Conservation (phyloP, 352 stramenopile genomes). For the Phytophthora constricta region DNA sequence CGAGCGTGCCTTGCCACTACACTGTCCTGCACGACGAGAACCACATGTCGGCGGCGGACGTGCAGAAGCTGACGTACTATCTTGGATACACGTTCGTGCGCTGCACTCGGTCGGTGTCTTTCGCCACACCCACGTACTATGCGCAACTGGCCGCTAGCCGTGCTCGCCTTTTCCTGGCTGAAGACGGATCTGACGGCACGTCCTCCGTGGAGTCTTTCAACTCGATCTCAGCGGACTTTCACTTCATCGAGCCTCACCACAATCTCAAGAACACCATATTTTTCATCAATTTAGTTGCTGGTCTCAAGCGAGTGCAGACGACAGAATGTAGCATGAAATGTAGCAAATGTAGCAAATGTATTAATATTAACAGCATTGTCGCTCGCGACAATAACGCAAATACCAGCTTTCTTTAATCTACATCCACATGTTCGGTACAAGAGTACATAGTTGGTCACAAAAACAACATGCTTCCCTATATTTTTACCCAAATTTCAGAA, state of each 20-base stretch:
- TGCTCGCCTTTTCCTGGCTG: constrained; percentile 83
- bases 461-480: too few species aligned
- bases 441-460: too few species aligned
- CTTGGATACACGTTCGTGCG: constrained; percentile 88
- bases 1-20: constrained; percentile 87
- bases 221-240: constrained; percentile 61
- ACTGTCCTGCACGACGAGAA: constrained; percentile 85
- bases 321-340: too few species aligned
- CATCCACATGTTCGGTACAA: too few species aligned
- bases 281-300: constrained; percentile 60
- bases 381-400: too few species aligned
- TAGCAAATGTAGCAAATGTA: too few species aligned
- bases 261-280: constrained; percentile 74
- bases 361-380: too few species aligned
- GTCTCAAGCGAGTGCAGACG: too few species aligned
- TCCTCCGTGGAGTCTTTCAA: constrained; percentile 67
- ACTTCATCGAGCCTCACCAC: constrained; percentile 67
- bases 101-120: constrained; percentile 87
- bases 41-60: constrained; percentile 66
- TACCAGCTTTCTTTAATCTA: too few species aligned
- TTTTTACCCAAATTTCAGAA: too few species aligned
- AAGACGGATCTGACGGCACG: constrained; percentile 60
- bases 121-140: constrained; percentile 89
- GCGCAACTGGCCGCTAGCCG: constrained; percentile 82
- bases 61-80: constrained; percentile 74